A percentile compares a stretch with the other conserved stretches of the same genome.
phyloP scores from a whole-genome alignment of 2,329 filamentous ascomycete genomes.

The Epichloe gansuensis region DNA sequence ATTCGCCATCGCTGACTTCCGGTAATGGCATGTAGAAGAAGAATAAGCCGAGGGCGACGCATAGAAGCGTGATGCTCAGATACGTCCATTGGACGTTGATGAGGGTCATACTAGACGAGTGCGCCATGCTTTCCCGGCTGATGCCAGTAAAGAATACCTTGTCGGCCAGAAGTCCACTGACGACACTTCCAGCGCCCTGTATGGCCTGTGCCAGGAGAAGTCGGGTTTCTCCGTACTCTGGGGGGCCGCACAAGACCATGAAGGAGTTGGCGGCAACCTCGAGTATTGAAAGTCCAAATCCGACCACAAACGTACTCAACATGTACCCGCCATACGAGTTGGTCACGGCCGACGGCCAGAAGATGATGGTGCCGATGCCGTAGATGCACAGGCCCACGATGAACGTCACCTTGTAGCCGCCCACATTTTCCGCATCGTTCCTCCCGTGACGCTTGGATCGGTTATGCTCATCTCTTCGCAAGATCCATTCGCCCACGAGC shows the following conservation, averaged over 20 bases:
- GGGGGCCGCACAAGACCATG: constrained; percentile 56
- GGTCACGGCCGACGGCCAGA: constrained; percentile 69
- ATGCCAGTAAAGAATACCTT: constrained; percentile 59
- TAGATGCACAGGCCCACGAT: constrained; percentile 67
- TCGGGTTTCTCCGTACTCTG: constrained; percentile 59
- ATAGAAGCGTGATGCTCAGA: constrained; percentile 64
- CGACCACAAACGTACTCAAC: constrained; percentile 60
- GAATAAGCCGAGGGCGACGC: constrained; percentile 54
- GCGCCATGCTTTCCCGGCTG: constrained; percentile 18
- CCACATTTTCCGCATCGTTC: constrained; percentile 31
- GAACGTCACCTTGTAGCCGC: constrained; percentile 69
- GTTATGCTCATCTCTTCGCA: constrained; percentile 53
- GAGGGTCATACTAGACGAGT: constrained; percentile 32
- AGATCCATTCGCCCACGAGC: constrained; percentile 55
- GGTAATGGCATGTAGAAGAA: constrained; percentile 57
- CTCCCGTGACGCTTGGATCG: constrained; percentile 28
- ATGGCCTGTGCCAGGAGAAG: constrained; percentile 64
- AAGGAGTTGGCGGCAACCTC: constrained; percentile 76
- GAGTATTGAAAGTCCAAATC: constrained; percentile 61
- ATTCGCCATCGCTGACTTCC: constrained; percentile 43
- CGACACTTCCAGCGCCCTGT: constrained; percentile 60
- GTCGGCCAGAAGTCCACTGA: constrained; percentile 60
- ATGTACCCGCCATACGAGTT: constrained; percentile 68
- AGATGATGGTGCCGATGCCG: constrained; percentile 66
- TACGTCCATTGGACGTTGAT: constrained; percentile 77